These are phyloP conservation scores for Chrysosporium queenslandicum DNA, from an alignment of 2,329 filamentous ascomycete genomes.

Conservation along the genomic window DNA sequence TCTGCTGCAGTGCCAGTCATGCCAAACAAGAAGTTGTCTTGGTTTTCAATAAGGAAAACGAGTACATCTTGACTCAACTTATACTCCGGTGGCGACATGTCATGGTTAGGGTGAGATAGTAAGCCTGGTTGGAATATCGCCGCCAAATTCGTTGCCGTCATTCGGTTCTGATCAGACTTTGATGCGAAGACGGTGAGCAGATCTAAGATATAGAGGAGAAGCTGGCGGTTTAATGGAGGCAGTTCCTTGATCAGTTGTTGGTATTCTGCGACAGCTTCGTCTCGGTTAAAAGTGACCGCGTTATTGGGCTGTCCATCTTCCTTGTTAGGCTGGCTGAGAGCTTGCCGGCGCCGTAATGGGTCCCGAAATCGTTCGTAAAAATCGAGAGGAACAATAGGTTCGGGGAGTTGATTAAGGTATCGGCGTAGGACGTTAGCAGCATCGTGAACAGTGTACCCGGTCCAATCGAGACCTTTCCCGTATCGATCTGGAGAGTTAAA, in stretches of 20 bases:
- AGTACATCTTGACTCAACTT: slow-evolving; percentile 91
- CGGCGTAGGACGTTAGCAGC: slow-evolving; percentile 90
- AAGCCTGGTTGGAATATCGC: slow-evolving; percentile 97
- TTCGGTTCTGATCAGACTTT: slow-evolving; percentile 92
- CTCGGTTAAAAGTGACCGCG: slow-evolving; percentile 62
- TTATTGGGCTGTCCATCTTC: slow-evolving; percentile 56
- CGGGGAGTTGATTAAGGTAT: slow-evolving; percentile 91
- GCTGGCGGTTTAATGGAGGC: slow-evolving; percentile 82
- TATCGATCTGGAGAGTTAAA: slow-evolving; percentile 95
- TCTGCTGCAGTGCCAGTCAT: slow-evolving; percentile 99
- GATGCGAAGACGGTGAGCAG: slow-evolving; percentile 92
- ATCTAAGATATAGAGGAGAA: slow-evolving; percentile 91
- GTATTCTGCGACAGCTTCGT: slow-evolving; percentile 68
- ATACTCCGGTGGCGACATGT: slow-evolving; percentile 93
- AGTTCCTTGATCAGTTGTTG: slow-evolving; percentile 87
- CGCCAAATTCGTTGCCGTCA: slow-evolving; percentile 88
- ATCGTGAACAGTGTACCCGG: slow-evolving; percentile 95
- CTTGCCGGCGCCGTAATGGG: slow-evolving; percentile 61
- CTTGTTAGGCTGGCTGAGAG: slow-evolving; percentile 58
- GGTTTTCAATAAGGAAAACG: slow-evolving; percentile 96
- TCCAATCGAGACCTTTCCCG: slow-evolving; percentile 93
- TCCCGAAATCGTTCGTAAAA: slow-evolving; percentile 87
- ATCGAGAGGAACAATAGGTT: slow-evolving; percentile 89
- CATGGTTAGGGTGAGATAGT: slow-evolving; percentile 83
- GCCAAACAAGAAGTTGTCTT: slow-evolving; percentile 94